phyloP scores from a whole-genome alignment of 2,329 filamentous ascomycete species.

The Curvularia lunata region DNA sequence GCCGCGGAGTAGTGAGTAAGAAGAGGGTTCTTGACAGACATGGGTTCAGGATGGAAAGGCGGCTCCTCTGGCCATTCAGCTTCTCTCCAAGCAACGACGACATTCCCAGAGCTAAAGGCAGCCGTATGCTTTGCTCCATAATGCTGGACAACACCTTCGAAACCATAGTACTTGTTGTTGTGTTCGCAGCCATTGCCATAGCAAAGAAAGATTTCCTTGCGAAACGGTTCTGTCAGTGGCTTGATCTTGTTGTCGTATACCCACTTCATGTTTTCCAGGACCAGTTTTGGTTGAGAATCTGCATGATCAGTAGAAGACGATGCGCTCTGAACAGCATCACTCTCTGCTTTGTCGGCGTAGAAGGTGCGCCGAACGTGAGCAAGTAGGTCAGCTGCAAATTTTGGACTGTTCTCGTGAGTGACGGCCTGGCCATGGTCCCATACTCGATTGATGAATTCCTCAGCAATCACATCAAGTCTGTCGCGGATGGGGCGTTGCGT shows the following conservation, averaged over 20 bases:
- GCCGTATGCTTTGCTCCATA: conserved; percentile 82
- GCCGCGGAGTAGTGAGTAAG: conserved; percentile 37
- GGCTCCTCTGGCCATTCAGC: conserved; percentile 78
- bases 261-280: conserved; percentile 86
- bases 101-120: conserved; percentile 70
- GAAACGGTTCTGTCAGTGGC: conserved; percentile 67
- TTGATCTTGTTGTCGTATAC: conserved; percentile 80
- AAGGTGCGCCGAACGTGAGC: conserved; percentile 71
- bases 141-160: conserved; percentile 82
- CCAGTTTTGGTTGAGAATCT: conserved; percentile 67
- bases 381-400: conserved; percentile 75
- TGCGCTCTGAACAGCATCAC: conserved; percentile 52
- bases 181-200: conserved; percentile 66
- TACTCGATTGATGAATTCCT: conserved; percentile 69
- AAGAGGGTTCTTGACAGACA: conserved; percentile 50
- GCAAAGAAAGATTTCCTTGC: conserved; percentile 79
- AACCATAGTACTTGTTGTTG: conserved; percentile 71
- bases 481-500: conserved; percentile 70
- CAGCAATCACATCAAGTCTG: conserved; percentile 69
- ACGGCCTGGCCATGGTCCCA: conserved; percentile 71
- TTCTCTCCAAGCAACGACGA: conserved; percentile 76
- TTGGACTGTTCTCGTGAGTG: conserved; percentile 66
- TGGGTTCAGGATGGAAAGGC: conserved; percentile 72
- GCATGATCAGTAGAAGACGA: conserved; percentile 15
- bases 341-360: conserved; percentile 64